A percentile compares a stretch with the other conserved stretches of the same genome.
Evolutionary conservation across 2,329 filamentous ascomycete species (phyloP).

Genomic region (Hypoxylon sp.): DNA sequence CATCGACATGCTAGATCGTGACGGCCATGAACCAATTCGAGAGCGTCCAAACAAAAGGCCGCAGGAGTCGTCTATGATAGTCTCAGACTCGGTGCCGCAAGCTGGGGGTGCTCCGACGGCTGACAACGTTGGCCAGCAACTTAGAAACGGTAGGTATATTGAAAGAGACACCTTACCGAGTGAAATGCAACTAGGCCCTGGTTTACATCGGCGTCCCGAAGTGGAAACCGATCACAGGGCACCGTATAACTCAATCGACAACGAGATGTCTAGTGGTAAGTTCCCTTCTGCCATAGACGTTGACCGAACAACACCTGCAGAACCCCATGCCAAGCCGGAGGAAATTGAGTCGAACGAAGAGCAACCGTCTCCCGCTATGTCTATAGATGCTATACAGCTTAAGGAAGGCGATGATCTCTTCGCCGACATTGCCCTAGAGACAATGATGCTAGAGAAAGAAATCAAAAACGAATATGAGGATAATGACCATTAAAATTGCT

Average conservation of each 20-base stretch:
- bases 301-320: slow-evolving; percentile 5
- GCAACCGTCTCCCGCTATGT: neutral
- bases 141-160: neutral
- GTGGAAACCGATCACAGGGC: slow-evolving; percentile 2
- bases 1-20: neutral
- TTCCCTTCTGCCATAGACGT: neutral
- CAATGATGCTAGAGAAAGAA: slow-evolving; percentile 6
- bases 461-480: neutral
- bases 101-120: neutral
- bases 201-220: neutral
- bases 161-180: neutral
- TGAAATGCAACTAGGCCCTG: neutral
- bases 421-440: neutral
- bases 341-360: neutral
- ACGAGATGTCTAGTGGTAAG: slow-evolving; percentile 11
- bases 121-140: neutral
- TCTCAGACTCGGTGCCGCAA: neutral
- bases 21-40: neutral
- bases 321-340: neutral
- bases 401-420: slow-evolving; percentile 27
- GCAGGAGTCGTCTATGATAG: neutral
- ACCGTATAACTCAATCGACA: slow-evolving; percentile 15
- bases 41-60: slow-evolving; percentile 13
- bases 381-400: neutral
- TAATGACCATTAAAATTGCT: neutral